Base-by-base conservation (phyloP, 768 basidiomycete species). In the Tylopilus sp. region DNA sequence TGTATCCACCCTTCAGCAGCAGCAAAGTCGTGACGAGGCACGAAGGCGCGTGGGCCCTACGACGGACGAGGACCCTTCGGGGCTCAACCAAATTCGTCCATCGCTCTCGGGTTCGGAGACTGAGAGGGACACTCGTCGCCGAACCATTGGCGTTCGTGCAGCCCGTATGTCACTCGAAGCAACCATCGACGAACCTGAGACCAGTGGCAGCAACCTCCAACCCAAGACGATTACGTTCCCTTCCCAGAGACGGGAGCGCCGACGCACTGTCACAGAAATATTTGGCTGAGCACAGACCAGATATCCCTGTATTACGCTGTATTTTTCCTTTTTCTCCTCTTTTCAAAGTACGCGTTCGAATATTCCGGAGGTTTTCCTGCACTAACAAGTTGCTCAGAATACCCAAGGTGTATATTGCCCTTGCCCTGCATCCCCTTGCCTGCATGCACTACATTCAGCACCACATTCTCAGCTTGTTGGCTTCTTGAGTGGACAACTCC, bases 1-100 rank as follows among this genome's bases (percentile, higher is more conserved):
- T 3, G 72, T 83, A 10, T 76, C 76, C 25, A 72, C 81, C 38
- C 67, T 88, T 23, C 79, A 82, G 55, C 75, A 79, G 61, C 82
- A 81, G 51, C 72, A 77, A 53, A 68, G 47, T 23, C 68, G 74
- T 8, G 64, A 73, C 49, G 63, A 64, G 26, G 72, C 68, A 47
- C 63, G 68, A 31, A 64, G 67, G 61, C 62, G 75, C 62, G 52
- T 68, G 62, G 50, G 50, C 65, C 58, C 42, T 58, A 55, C 62
- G 28, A 35, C 60, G 15, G 60, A 67, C 44, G 58, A 63, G 44
- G 64, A 70, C 18, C 48, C 52, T 4, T 28, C 59, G 25, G 55
- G 57, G 23, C 51, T 62, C 15, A 62, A 59, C 33, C 58, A 61
- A 33, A 49, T 68, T 20, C 66, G 65, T 36, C 52, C 69, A 8